A percentile compares a stretch with the other conserved stretches of the same genome.
These are phyloP conservation scores for Rhinocladiella mackenziei DNA, from an alignment of 2,329 filamentous ascomycete species.

Conservation along the genomic window DNA sequence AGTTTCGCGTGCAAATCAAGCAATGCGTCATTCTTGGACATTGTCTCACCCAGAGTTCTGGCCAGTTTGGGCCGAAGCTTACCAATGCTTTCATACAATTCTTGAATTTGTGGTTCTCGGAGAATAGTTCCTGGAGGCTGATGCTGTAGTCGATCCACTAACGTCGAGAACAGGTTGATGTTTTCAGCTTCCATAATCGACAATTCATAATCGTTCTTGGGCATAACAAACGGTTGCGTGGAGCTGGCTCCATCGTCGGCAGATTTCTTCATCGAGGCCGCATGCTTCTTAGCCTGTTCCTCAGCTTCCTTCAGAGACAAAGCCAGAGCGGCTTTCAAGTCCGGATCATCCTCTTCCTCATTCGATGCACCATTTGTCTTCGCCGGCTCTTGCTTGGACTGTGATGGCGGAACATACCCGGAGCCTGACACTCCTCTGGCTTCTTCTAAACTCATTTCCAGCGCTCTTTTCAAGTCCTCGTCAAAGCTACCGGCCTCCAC, in stretches of 20 bases:
- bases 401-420: constrained; percentile 67
- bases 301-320: constrained; percentile 96
- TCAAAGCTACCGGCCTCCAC: constrained; percentile 82
- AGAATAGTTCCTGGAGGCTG: constrained; percentile 93
- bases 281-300: constrained; percentile 89
- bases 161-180: constrained; percentile 89
- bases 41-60: constrained; percentile 93
- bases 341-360: constrained; percentile 83
- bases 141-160: constrained; percentile 91
- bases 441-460: constrained; percentile 97
- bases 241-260: constrained; percentile 48
- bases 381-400: constrained; percentile 35
- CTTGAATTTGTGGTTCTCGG: constrained; percentile 95
- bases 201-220: constrained; percentile 91
- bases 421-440: constrained; percentile 65
- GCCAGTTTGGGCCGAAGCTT: constrained; percentile 87
- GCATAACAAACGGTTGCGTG: constrained; percentile 52
- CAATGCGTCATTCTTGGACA: constrained; percentile 98
- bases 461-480: constrained; percentile 84
- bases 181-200: constrained; percentile 93
- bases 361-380: constrained; percentile 41
- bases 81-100: constrained; percentile 97
- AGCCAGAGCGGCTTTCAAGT: constrained; percentile 90
- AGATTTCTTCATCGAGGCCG: constrained; percentile 77
- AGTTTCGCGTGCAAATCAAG: constrained; percentile 92